phyloP scores from a whole-genome alignment of 768 basidiomycete species.

The Naematelia aurantialba region DNA sequence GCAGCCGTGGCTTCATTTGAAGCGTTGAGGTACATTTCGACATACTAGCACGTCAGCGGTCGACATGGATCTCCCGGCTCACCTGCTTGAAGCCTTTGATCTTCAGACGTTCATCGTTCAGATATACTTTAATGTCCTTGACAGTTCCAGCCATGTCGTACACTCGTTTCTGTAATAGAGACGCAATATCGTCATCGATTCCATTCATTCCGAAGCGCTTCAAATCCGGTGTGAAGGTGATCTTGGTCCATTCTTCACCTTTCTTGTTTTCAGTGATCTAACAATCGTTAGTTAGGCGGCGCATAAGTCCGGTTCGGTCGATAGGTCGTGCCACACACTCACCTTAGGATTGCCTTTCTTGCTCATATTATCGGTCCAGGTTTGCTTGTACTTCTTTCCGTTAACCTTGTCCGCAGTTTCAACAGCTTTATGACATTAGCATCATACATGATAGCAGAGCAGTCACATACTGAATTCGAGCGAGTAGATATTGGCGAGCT shows the following conservation, averaged over 20 bases:
- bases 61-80: background rate
- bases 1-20: conserved; percentile 67
- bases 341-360: conserved; percentile 75
- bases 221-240: conserved; percentile 90
- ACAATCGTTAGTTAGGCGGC: conserved; percentile 2
- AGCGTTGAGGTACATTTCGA: conserved; percentile 84
- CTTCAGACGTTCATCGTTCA: conserved; percentile 87
- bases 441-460: background rate
- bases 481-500: conserved; percentile 97
- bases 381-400: conserved; percentile 88
- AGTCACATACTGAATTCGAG: conserved; percentile 67
- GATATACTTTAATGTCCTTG: conserved; percentile 84
- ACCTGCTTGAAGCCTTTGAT: conserved; percentile 82
- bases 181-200: conserved; percentile 86
- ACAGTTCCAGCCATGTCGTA: conserved; percentile 97
- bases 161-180: conserved; percentile 85
- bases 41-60: conserved; percentile 60
- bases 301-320: too few species aligned
- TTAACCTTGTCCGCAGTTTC: conserved; percentile 89
- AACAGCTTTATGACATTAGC: conserved; percentile 53
- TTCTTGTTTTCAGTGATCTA: conserved; percentile 80
- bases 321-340: conserved; percentile 2
- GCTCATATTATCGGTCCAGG: conserved; percentile 90
- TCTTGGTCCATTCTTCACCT: conserved; percentile 84
- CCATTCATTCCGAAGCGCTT: conserved; percentile 79